These are phyloP conservation scores for Moesziomyces aphidis DNA, from an alignment of 1,284 basidiomycete genomes.

Conservation along the genomic window DNA sequence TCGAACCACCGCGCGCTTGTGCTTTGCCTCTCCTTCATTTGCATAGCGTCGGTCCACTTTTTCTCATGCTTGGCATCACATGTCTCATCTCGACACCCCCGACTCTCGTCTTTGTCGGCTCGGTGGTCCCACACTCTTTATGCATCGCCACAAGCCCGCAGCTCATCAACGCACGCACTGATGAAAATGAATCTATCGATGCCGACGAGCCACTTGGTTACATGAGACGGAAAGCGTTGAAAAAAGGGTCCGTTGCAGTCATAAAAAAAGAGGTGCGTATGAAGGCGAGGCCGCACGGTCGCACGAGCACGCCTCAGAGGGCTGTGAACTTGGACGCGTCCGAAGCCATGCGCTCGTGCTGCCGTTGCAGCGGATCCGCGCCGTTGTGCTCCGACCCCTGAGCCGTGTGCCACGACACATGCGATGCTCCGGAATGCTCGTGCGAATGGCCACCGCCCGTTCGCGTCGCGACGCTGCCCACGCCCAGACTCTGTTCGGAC, in stretches of 20 bases:
- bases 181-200: neutral
- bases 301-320: neutral
- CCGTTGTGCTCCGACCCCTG: constrained; percentile 17
- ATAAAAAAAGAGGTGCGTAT: neutral
- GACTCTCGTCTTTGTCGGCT: too few relatives aligned
- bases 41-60: too few relatives aligned
- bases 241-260: neutral
- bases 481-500: constrained; percentile 14
- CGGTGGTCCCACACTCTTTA: too few relatives aligned
- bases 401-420: constrained; percentile 41
- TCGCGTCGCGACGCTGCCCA: neutral
- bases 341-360: constrained; percentile 1
- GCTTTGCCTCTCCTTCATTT: too few relatives aligned
- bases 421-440: constrained; percentile 32
- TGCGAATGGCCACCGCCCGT: constrained; percentile 23
- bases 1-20: too few relatives aligned
- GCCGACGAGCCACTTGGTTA: neutral
- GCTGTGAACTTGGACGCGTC: constrained; percentile 33
- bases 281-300: too few relatives aligned
- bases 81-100: too few relatives aligned
- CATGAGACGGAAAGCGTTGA: neutral
- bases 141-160: too few relatives aligned
- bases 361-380: neutral
- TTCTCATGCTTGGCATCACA: too few relatives aligned
- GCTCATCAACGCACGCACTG: too few relatives aligned